These are phyloP conservation scores for Neopestalotiopsis clavispora DNA, from an alignment of 2,329 filamentous ascomycete genomes.

Conservation along the genomic window DNA sequence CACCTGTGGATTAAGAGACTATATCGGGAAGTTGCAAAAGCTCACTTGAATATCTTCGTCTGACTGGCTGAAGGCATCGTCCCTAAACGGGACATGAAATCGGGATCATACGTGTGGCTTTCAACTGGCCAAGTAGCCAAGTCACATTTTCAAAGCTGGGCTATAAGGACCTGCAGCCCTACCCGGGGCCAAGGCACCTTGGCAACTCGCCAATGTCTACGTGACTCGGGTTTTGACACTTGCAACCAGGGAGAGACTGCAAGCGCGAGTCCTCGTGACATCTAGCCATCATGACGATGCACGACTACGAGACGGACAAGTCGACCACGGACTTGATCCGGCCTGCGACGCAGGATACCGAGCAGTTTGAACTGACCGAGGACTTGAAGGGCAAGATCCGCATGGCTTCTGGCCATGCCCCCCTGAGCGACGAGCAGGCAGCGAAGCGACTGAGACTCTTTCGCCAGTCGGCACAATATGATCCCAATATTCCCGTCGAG, in stretches of 20 bases:
- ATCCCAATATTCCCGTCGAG: conserved; percentile 60
- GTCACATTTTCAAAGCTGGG: not conserved
- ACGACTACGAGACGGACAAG: conserved; percentile 4
- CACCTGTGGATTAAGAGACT: not conserved
- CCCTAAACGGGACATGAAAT: not conserved
- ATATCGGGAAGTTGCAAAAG: not conserved
- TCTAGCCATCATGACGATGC: not conserved
- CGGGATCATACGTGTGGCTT: not conserved
- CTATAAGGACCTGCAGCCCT: not conserved
- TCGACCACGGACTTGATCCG: conserved; percentile 7
- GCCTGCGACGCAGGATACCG: not conserved
- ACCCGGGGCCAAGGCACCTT: conserved; percentile 2
- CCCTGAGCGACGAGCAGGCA: conserved; percentile 13
- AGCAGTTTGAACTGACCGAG: not conserved
- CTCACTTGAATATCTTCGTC: not conserved
- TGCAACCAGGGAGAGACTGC: too few relatives aligned
- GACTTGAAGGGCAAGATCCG: not conserved
- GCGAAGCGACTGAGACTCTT: conserved; percentile 41
- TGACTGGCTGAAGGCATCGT: not conserved
- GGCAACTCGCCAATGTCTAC: not conserved
- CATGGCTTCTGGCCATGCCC: not conserved
- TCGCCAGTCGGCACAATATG: conserved; percentile 56
- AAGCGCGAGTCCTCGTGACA: not conserved
- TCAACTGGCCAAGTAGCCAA: not conserved
- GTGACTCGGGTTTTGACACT: not conserved